Base-by-base conservation (phyloP, 2,329 filamentous ascomycete species). In the Mycosphaerella sp. region DNA sequence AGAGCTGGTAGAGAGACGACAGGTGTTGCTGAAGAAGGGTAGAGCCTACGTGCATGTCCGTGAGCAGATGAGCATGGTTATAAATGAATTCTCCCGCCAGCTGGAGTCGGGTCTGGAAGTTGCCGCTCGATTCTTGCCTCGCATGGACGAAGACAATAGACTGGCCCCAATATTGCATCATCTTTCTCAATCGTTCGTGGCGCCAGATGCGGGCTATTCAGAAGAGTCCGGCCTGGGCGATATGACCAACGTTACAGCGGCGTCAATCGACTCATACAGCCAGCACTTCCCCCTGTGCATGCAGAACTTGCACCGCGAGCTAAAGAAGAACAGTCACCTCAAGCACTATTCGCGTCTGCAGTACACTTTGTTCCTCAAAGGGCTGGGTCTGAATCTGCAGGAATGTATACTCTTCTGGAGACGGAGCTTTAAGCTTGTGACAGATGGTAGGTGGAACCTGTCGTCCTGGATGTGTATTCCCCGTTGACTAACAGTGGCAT, bases 361-460 rank as follows among this genome's bases (percentile, higher is more conserved):
- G 71, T 98, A 97, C 74, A 88, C 87, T 0, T 80, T 98, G 3
- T 98, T 98, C 79, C 78, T 98, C 52, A 98, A 98, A 71, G 93
- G 93, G 37, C 89, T 97, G 53, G 93, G 93, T 0, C 75, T 98
- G 25, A 89, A 81, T 57, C 75, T 98, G n/a, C 89, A 96, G 64
- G 91, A 98, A 70, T 89, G 83, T 61, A 79, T 98, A 18, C 62
- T 89, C 10, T 98, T 98, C 75, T 98, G 93, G 93, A 84, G 93
- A 9, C 79, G 82, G 56, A 77, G 79, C 25, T 97, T 98, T 79
- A 83, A 82, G 67, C 86, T 89, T 59, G 82, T 94, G 58, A 90
- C 87, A 0, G 93, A 97, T 64, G 66, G 64, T 66, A 54, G 52
- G 58, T 39, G 2, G 13, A 30, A 14, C 12, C 13, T 12, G 21